These are phyloP conservation scores for Venturia nashicola DNA, from an alignment of 2,329 filamentous ascomycete genomes.

Conservation along the genomic window DNA sequence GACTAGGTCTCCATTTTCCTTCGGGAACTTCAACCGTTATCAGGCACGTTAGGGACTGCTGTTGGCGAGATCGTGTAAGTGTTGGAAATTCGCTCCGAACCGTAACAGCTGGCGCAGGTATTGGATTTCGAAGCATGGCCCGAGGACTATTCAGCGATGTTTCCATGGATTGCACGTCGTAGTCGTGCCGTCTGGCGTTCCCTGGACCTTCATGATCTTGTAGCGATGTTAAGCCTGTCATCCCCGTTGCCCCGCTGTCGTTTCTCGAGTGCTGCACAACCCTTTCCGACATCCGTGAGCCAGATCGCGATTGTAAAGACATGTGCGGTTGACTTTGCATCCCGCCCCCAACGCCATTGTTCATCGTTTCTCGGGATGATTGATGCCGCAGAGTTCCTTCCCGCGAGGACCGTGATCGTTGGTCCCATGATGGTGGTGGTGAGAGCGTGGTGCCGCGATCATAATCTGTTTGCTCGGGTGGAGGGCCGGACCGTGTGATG, in stretches of 20 bases:
- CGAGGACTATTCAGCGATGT: constrained; percentile 66
- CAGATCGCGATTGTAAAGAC: neutral
- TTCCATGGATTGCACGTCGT: constrained; percentile 94
- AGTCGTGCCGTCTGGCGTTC: constrained; percentile 69
- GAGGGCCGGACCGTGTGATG: constrained; percentile 72
- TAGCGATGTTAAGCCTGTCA: constrained; percentile 45
- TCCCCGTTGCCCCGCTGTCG: constrained; percentile 64
- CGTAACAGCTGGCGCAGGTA: constrained; percentile 81
- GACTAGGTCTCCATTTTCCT: constrained; percentile 77
- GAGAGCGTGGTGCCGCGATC: constrained; percentile 1
- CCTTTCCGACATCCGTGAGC: neutral
- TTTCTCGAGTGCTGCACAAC: constrained; percentile 37
- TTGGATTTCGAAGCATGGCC: constrained; percentile 63
- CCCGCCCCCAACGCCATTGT: neutral
- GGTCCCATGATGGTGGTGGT: constrained; percentile 8
- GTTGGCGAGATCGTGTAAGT: constrained; percentile 78
- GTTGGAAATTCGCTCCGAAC: constrained; percentile 96
- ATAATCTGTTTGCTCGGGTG: constrained; percentile 16
- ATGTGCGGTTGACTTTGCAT: neutral
- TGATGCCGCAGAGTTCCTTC: constrained; percentile 1
- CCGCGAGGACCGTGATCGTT: neutral
- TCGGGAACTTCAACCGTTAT: constrained; percentile 90
- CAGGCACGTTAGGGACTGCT: constrained; percentile 88
- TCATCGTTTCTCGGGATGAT: neutral
- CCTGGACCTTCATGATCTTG: constrained; percentile 71